phyloP scores from a whole-genome alignment of 495 filamentous ascomycete genomes.

The Corynascus novoguineensis region DNA sequence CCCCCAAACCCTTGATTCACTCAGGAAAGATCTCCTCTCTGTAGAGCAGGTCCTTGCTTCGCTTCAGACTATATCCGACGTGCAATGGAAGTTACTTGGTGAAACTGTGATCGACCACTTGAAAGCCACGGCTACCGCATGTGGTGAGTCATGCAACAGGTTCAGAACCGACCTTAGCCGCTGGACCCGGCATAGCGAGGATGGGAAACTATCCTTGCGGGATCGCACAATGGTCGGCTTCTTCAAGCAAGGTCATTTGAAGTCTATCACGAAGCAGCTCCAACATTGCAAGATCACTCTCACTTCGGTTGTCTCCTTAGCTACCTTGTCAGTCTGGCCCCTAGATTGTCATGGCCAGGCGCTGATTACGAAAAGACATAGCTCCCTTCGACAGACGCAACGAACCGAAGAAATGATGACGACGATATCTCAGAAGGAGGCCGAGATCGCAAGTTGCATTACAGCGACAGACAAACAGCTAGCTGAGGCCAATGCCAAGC shows the following conservation, averaged over 20 bases:
- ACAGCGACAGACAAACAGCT: constrained; percentile 24
- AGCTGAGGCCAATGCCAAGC: constrained; percentile 25
- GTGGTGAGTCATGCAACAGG: constrained; percentile 30
- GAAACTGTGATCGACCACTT: constrained; percentile 27
- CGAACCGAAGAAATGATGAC: constrained; percentile 28
- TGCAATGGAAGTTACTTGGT: constrained; percentile 35
- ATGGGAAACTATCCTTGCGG: constrained; percentile 32
- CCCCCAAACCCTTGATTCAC: constrained; percentile 29
- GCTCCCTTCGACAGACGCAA: constrained; percentile 15
- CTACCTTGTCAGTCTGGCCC: constrained; percentile 27
- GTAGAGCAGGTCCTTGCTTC: constrained; percentile 31
- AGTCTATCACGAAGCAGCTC: constrained; percentile 36
- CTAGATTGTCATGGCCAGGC: constrained; percentile 5
- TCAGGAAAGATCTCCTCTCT: constrained; percentile 31
- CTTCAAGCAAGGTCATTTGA: constrained; percentile 32
- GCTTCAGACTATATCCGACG: constrained; percentile 31
- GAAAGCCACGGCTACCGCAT: constrained; percentile 28
- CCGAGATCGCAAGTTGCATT: constrained; percentile 23
- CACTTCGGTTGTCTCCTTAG: constrained; percentile 29
- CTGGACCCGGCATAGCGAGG: constrained; percentile 37
- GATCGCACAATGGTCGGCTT: constrained; percentile 35
- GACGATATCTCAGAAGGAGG: constrained; percentile 27
- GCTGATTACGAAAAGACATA: constrained; percentile 11
- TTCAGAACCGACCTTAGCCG: constrained; percentile 32
- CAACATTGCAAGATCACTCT: constrained; percentile 31